Evolutionary conservation across 2,329 filamentous ascomycete species (phyloP).

Genomic region (Cryphonectria nitschkei): DNA sequence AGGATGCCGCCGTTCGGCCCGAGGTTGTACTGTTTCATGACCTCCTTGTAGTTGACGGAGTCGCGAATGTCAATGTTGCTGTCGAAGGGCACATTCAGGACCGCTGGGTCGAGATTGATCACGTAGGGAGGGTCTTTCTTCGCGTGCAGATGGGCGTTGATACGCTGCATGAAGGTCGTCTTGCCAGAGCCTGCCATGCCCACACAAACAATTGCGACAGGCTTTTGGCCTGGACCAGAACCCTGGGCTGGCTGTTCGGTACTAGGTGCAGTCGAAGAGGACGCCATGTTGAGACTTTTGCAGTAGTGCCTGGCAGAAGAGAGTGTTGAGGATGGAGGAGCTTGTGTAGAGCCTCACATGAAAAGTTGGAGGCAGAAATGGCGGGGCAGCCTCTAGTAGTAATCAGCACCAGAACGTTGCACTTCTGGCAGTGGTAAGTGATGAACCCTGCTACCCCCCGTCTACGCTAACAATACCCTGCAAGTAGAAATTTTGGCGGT

Average conservation of each 20-base stretch:
- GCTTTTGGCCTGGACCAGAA: conserved; percentile 40
- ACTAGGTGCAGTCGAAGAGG: conserved; percentile 27
- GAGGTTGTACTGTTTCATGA: conserved; percentile 99
- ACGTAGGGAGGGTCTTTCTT: conserved; percentile 86
- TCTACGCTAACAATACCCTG: not conserved
- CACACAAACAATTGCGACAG: conserved; percentile 86
- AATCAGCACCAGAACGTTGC: not conserved
- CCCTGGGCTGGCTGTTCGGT: conserved; percentile 18
- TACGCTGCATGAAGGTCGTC: conserved; percentile 99
- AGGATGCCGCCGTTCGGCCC: conserved; percentile 97
- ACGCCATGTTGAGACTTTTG: conserved; percentile 30
- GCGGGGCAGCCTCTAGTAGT: conserved; percentile 15
- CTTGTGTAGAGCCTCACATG: conserved; percentile 16
- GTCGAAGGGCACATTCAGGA: conserved; percentile 90
- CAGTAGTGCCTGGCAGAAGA: not conserved
- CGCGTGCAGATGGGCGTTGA: conserved; percentile 88
- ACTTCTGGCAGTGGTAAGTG: not conserved
- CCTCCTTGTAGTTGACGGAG: conserved; percentile 98
- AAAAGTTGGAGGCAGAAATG: conserved; percentile 20
- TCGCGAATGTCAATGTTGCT: conserved; percentile 99
- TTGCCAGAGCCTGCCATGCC: conserved; percentile 98
- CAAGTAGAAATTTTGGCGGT: conserved; percentile 3
- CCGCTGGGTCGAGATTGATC: conserved; percentile 94
- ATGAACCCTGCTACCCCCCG: not conserved
- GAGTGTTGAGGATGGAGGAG: conserved; percentile 2